Conservation (phyloP, 1,284 basidiomycete species). For the Fomitopsis pinicola region DNA sequence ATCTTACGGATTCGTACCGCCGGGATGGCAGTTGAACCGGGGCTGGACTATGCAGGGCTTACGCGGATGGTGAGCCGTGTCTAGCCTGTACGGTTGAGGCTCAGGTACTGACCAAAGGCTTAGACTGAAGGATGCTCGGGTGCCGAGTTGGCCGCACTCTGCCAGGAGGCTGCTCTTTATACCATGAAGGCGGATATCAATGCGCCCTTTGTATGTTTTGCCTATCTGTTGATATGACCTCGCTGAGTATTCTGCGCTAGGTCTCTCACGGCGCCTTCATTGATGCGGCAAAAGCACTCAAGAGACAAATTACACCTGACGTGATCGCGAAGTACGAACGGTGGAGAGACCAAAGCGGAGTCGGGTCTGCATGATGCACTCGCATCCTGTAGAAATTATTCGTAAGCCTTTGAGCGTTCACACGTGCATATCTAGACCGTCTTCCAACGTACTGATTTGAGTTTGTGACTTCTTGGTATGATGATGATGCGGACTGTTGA, state of each 20-base stretch:
- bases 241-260: slow-evolving; percentile 34
- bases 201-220: slow-evolving; percentile 60
- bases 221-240: neutral
- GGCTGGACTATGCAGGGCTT: slow-evolving; percentile 66
- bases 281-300: slow-evolving; percentile 68
- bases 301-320: slow-evolving; percentile 84
- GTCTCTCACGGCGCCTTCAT: slow-evolving; percentile 76
- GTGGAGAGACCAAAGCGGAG: slow-evolving; percentile 48
- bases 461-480: too few relatives aligned
- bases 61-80: slow-evolving; percentile 52
- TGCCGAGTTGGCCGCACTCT: slow-evolving; percentile 89
- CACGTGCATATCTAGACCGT: too few relatives aligned
- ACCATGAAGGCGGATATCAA: slow-evolving; percentile 88
- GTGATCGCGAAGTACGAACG: slow-evolving; percentile 68
- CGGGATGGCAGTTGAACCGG: slow-evolving; percentile 78
- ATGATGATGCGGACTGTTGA: too few relatives aligned
- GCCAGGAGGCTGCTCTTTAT: slow-evolving; percentile 92
- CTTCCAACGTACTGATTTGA: too few relatives aligned
- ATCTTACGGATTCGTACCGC: slow-evolving; percentile 78
- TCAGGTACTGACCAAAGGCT: neutral
- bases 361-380: slow-evolving; percentile 14
- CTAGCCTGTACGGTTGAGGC: neutral
- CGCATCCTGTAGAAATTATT: too few relatives aligned
- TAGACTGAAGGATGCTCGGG: slow-evolving; percentile 96
- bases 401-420: too few relatives aligned